These are phyloP conservation scores for Dactylorhiza incarnata DNA, from an alignment of 106 monocot genomes.

Conservation along the genomic window DNA sequence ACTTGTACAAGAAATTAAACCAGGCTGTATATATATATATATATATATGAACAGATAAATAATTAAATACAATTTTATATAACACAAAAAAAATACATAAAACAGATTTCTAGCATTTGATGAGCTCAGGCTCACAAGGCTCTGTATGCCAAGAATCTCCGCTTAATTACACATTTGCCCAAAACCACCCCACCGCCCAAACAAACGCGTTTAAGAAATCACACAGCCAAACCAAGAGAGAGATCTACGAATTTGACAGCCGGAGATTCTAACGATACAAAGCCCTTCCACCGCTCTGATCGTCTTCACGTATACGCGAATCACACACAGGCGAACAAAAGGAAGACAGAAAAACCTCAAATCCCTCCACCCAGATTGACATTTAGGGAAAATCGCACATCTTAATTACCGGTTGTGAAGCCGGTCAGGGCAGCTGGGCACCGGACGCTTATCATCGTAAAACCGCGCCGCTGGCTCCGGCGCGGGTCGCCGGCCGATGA, in stretches of 20 bases:
- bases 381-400: neutral
- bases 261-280: conserved; percentile 25
- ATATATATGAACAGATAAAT: no score
- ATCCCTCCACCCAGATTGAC: neutral
- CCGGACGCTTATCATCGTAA: conserved; percentile 26
- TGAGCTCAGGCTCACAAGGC: neutral
- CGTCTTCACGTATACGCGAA: neutral
- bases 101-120: neutral
- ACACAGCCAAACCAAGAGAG: neutral
- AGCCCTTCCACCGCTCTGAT: neutral
- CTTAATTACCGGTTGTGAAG: conserved; percentile 39
- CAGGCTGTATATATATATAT: no score
- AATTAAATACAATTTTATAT: no score
- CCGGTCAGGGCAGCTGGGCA: conserved; percentile 40
- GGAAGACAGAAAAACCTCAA: neutral
- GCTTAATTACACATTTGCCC: conserved; percentile 12
- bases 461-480: neutral
- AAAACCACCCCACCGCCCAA: neutral
- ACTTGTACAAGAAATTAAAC: no score
- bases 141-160: conserved; percentile 26
- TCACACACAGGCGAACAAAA: neutral
- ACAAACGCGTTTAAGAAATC: no score
- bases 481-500: neutral
- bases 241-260: neutral
- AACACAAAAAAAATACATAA: no score